Base-by-base conservation (phyloP, 2,329 filamentous ascomycete species). In the Alternaria conjuncta region DNA sequence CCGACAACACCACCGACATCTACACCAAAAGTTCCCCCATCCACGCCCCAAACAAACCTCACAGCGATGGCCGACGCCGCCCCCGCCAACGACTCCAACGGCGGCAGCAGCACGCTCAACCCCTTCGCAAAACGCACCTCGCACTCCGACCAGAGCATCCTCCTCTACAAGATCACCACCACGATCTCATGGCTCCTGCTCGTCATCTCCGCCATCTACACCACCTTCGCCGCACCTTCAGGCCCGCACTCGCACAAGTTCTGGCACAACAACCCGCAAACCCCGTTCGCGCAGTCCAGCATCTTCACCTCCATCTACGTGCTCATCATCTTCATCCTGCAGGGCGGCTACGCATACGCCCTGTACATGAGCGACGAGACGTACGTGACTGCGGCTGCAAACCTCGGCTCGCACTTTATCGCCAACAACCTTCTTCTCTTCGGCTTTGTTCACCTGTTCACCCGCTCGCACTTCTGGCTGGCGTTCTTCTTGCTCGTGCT, bases 391-490 rank as follows among this genome's bases (percentile, higher is more conserved):
- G 86, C 88, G 15, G 92, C 93, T 21, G 91, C 90, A 69, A 89
- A 92, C 69, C 90, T 96, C 13, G 93, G 92, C 64, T 87, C 88
- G 71, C 92, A 97, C 84, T 97, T 95, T 81, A 93, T 96, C 78
- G 78, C 91, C 72, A 92, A 93, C 85, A 97, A 97, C 80, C 82
- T 97, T 45, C 86, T 97, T 64, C 88, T 93, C 79, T 91, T 94
- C 70, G 88, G 87, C 71, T 97, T 94, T 79, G 87, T 96, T 72
- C 89, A 94, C 84, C 88, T 97, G 65, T 97, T 95, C 84, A 90
- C 92, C 57, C 88, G 90, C 71, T 88, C 85, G 53, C 86, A 91
- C 79, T 96, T 94, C 82, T 86, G 88, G 83, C 88, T 89, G 81
- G 89, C 92, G 10, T 91, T 95, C 82, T 64, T 96, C 51, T 85